Base-by-base conservation (phyloP, 805 yeast genomes). In the Sugiyamaella floridensis region DNA sequence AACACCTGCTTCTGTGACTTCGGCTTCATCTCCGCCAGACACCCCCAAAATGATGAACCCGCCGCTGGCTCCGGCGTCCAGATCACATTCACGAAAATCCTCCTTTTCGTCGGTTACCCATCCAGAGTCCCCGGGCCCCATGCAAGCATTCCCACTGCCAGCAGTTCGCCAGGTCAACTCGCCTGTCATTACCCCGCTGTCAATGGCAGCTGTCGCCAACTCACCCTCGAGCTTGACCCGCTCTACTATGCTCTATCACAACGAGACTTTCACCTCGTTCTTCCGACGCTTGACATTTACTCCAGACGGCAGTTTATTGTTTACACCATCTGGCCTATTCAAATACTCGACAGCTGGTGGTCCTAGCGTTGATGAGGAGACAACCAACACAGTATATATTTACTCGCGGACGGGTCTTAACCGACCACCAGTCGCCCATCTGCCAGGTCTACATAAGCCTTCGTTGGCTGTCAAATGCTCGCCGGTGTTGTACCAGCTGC, bases 211-310 rank as follows among this genome's bases (percentile, higher is more conserved):
- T 14, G 20, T 43, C 10, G 37, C 32, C 46, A 60, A 42, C 50
- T 46, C 58, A 57, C 49, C 58, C 49, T 28, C 51, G 34, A 37
- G 50, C n/a, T 19, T 43, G 11, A 51, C 47, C 8, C 41, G 51
- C 54, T 68, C 67, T n/a, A 67, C 75, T 3, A 72, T 72, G 63
- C 64, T 88, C 5, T 89, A 86, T 62, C 93, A 89, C 63, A 82
- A 89, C 55, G 99, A 92, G 62, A 82, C 95, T 0, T 75, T 92
- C 34, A 89, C 89, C 52, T 86, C 97, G 0, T 93, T 93, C 64
- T 93, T 93, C 72, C 75, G 99, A 56, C 72, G 98, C 55, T 74
- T 92, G 51, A 69, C 84, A 1, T 89, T 92, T 63, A 85, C 97
- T 0, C 96, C 96, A 0, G 97, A 95, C 67, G 99, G 99, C 0